phyloP scores from a whole-genome alignment of 2,329 filamentous ascomycete species.

The Exophiala calicioides region DNA sequence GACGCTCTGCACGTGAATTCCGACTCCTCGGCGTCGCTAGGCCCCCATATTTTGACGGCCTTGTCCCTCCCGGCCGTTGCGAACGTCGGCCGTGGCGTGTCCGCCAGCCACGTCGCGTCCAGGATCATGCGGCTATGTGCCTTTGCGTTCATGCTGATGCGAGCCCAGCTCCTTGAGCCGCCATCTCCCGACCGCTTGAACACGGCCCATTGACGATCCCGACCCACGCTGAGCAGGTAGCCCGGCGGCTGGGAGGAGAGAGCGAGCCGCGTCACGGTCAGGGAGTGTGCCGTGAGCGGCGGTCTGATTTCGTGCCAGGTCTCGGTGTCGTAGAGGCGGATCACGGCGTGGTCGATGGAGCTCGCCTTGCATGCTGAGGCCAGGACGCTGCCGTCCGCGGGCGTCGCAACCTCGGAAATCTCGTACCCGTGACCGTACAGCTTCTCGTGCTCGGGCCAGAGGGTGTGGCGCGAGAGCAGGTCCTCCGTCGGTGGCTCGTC shows the following conservation, averaged over 20 bases:
- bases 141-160: conserved; percentile 70
- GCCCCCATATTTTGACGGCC: conserved; percentile 69
- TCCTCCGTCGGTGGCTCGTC: conserved; percentile 84
- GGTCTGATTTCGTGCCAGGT: conserved; percentile 87
- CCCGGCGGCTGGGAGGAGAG: conserved; percentile 72
- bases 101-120: conserved; percentile 78
- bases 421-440: conserved; percentile 98
- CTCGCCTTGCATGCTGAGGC: conserved; percentile 93
- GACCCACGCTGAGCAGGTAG: conserved; percentile 80
- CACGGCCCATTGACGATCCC: conserved; percentile 88
- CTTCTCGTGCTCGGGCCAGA: conserved; percentile 96
- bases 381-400: conserved; percentile 71
- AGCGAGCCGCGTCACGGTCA: conserved; percentile 79
- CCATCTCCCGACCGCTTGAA: conserved; percentile 57
- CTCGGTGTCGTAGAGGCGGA: conserved; percentile 83
- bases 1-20: conserved; percentile 56
- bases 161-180: conserved; percentile 52
- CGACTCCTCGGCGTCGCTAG: conserved; percentile 20
- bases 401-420: conserved; percentile 81
- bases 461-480: conserved; percentile 80
- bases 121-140: conserved; percentile 92
- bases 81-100: conserved; percentile 56
- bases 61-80: conserved; percentile 91
- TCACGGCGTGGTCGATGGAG: conserved; percentile 89
- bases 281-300: conserved; percentile 76